Base-by-base conservation (phyloP, 345 rosid genomes). In the Arabis hirsuta region DNA sequence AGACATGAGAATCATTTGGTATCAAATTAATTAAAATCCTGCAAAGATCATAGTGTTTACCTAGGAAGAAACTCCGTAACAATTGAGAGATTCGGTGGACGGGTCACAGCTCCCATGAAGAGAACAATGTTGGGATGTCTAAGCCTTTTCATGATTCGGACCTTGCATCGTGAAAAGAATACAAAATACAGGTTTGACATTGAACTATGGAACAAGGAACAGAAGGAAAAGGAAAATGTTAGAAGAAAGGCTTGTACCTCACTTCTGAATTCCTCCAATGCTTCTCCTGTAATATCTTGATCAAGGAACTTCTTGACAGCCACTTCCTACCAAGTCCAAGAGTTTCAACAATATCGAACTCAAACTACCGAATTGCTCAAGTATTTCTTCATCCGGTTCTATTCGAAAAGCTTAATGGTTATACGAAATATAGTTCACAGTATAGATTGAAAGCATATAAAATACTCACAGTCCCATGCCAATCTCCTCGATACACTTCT, bases 91-190 rank as follows among this genome's bases (percentile, higher is more conserved):
- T 87, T 86, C 48, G 98, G 98, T 44, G 91, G 80, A 50, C 97
- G 93, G 43, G 96, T 90, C 69, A 93, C 88, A 71, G 97, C 97
- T 81, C 98, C 98, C 98, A 93, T 93, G 88, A 90, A 93, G 73
- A 93, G 98, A 83, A 93, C 98, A 44, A 93, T 96, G 78, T 93
- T 93, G 14, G 98, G 98, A 83, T 93, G 98, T 75, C 98, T 85
- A 46, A 87, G 75, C 68, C 83, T 87, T 80, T 78, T 84, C 98
- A 93, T 93, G 76, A 93, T 85, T 51, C 85, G 81, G 53, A 92
- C 87, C 98, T 91, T 62, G 64, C 68, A 81, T 39, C 12, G 12
- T 60, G 47, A 60, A 43, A 51, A 51, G 48, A 51, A 10, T 34
- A 6, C 8, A 34, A 5, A 34, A 34, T 1, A 34, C 9, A 12